Evolutionary conservation across 768 basidiomycete species (phyloP).

Genomic region (Kondoa malvinella): DNA sequence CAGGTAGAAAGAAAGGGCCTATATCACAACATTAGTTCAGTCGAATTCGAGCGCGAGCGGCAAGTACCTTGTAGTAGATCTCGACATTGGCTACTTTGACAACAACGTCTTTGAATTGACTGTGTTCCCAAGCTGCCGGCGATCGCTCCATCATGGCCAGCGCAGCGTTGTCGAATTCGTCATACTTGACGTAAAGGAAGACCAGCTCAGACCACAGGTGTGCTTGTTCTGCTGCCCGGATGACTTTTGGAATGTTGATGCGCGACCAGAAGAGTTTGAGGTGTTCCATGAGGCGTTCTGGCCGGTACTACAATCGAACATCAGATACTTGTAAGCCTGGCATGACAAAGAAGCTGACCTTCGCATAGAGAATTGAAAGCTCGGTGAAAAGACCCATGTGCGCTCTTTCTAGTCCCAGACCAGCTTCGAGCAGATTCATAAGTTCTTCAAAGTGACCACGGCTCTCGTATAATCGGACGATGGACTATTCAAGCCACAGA

Average conservation of each 20-base stretch:
- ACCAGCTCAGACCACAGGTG: constrained; percentile 98
- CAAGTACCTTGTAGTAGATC: constrained; percentile 70
- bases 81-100: constrained; percentile 95
- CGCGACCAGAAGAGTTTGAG: constrained; percentile 63
- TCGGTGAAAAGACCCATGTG: constrained; percentile 99
- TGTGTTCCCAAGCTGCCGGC: constrained; percentile 98
- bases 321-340: constrained; percentile 12
- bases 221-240: constrained; percentile 85
- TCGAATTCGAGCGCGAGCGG: background rate
- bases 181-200: constrained; percentile 96
- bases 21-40: constrained; percentile 1
- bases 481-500: too few relatives aligned
- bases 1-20: constrained; percentile 74
- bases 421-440: constrained; percentile 76
- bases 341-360: constrained; percentile 42
- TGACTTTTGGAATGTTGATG: constrained; percentile 88
- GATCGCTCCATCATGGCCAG: constrained; percentile 97
- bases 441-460: constrained; percentile 90
- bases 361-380: constrained; percentile 75
- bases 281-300: constrained; percentile 59
- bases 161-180: constrained; percentile 95
- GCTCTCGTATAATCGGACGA: constrained; percentile 66
- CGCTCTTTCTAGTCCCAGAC: constrained; percentile 86
- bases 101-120: constrained; percentile 96
- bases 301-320: constrained; percentile 21